Evolutionary conservation across 139 green algal species (phyloP), one percentile per base, ranked within the genome.

Genomic region (Closterium sp.): DNA sequence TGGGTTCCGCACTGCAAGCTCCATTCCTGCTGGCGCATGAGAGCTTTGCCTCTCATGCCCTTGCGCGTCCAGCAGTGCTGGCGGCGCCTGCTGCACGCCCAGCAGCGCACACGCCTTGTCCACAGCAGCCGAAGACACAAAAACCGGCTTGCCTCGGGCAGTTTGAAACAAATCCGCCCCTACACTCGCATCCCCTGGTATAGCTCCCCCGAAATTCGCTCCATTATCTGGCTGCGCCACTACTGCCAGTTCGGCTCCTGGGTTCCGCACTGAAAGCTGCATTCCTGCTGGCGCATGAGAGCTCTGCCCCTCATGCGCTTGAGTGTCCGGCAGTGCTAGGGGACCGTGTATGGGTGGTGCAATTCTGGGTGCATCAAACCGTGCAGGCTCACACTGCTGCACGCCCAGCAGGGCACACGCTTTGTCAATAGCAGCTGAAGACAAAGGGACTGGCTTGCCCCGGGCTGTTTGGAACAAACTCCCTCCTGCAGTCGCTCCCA

Each of bases 341-440:
- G 62, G 62, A 13, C 10, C 27, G 62, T 79, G 62, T 5, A 13
- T 79, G 27, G 62, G 62, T 13, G 19, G 62, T 79, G 62, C 10
- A 13, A 79, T 79, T 19, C 27, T 13, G 27, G 62, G 62, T 27
- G 62, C 17, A 3, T 0, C 62, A 79, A 2, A 79, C 62, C 10
- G 62, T 79, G 62, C 0, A 6, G 1, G 3, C 62, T 79, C 10
- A 13, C 27, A 24, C 62, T 79, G 62, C 62, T 86, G 28, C 88
- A 29, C 62, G 29, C 62, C 70, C 88, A 86, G 29, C 29, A 30
- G 38, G 9, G 88, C 29, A 86, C 29, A 90, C 29, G 62, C 30
- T 17, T 90, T 62, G 70, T 86, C 88, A 9, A 90, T 28, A 21
- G n/a, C 88, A 86, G 88, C 30, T 87, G 88, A 90, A 86, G 29